phyloP scores from a whole-genome alignment of 768 basidiomycete genomes.

The Pulveroboletus sp. region DNA sequence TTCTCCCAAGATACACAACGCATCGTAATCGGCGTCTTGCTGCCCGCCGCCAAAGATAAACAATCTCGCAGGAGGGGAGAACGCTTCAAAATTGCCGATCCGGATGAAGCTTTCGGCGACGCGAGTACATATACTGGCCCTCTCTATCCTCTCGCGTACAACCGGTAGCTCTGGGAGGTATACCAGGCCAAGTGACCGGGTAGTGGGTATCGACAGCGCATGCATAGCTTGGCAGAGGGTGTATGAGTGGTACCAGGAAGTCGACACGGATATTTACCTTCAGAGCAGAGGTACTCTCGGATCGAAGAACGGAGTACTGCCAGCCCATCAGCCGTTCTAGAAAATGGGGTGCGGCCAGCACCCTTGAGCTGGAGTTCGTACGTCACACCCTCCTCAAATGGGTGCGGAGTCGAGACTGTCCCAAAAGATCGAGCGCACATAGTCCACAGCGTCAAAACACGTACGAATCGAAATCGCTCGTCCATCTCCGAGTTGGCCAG shows the following conservation, averaged over 20 bases:
- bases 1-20: constrained; percentile 67
- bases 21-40: constrained; percentile 72
- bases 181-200: constrained; percentile 79
- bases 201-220: constrained; percentile 87
- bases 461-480: constrained; percentile 84
- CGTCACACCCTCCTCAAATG: constrained; percentile 46
- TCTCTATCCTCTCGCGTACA: constrained; percentile 68
- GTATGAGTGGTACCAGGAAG: constrained; percentile 34
- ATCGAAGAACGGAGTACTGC: constrained; percentile 94
- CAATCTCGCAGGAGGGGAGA: constrained; percentile 62
- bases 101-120: constrained; percentile 89
- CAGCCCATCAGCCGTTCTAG: constrained; percentile 88
- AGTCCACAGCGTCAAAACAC: constrained; percentile 18
- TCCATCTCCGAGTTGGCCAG: constrained; percentile 95
- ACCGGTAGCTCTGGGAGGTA: constrained; percentile 74
- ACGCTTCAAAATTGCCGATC: constrained; percentile 86
- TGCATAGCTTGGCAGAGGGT: constrained; percentile 50
- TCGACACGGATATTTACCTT: constrained; percentile 46
- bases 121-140: constrained; percentile 72
- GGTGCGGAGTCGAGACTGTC: constrained; percentile 77
- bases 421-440: constrained; percentile 5
- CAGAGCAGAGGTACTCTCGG: constrained; percentile 90
- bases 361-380: constrained; percentile 96
- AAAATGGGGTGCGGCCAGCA: constrained; percentile 91
- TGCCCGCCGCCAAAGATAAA: constrained; percentile 79